Evolutionary conservation across 2,329 filamentous ascomycete species (phyloP).

Genomic region (Alternaria sp.): DNA sequence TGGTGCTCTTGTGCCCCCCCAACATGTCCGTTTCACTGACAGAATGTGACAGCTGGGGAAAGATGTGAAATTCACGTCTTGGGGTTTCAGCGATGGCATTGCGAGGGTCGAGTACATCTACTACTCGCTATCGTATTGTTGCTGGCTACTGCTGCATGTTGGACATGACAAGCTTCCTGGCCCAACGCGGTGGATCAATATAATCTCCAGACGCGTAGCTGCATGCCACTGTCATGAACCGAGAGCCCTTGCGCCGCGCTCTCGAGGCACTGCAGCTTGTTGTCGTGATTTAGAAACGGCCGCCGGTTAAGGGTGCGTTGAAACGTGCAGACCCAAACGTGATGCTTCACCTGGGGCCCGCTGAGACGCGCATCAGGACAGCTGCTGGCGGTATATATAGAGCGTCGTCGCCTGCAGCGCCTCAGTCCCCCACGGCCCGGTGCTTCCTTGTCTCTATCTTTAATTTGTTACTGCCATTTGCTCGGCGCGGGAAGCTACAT

Average conservation of each 20-base stretch:
- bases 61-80: background rate
- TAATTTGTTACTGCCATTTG: slow-evolving; percentile 5
- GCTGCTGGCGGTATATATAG: slow-evolving; percentile 18
- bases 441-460: slow-evolving; percentile 8
- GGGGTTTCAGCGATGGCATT: background rate
- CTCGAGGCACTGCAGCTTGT: slow-evolving; percentile 5
- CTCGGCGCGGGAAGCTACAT: slow-evolving; percentile 24
- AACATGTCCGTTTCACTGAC: slow-evolving; percentile 13
- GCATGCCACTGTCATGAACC: slow-evolving; percentile 1
- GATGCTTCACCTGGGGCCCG: slow-evolving; percentile 32
- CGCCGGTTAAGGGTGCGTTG: slow-evolving; percentile 17
- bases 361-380: slow-evolving; percentile 29
- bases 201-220: slow-evolving; percentile 4
- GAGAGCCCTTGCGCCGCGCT: slow-evolving; percentile 4
- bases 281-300: slow-evolving; percentile 15
- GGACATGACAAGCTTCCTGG: slow-evolving; percentile 17
- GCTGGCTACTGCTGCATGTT: background rate
- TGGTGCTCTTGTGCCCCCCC: background rate
- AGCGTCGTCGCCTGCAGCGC: slow-evolving; percentile 12
- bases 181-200: slow-evolving; percentile 20
- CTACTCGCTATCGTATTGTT: slow-evolving; percentile 3
- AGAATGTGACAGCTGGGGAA: slow-evolving; percentile 3
- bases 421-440: slow-evolving; percentile 14
- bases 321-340: slow-evolving; percentile 34
- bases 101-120: background rate